These are phyloP conservation scores for Dispira simplex DNA, from an alignment of 192 early-diverging fungal genomes.

Conservation along the genomic window DNA sequence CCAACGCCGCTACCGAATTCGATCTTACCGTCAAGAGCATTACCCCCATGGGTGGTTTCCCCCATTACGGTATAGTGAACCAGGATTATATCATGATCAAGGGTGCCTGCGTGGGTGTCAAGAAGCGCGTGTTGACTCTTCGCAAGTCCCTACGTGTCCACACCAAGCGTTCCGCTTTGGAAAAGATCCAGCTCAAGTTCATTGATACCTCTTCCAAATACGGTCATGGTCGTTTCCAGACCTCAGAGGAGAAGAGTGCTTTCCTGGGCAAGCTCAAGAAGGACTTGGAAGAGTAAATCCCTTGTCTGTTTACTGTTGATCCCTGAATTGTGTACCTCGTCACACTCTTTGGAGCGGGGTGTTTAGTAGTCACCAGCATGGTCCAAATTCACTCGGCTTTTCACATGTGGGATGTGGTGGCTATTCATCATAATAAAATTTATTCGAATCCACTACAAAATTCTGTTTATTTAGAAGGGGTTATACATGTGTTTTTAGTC, in stretches of 20 bases:
- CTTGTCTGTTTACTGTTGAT: too few species aligned
- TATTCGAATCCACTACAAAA: too few species aligned
- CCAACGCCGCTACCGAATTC: conserved; percentile 86
- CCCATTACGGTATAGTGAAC: conserved; percentile 97
- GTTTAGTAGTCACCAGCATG: too few species aligned
- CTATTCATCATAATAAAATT: too few species aligned
- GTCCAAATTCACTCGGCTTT: too few species aligned
- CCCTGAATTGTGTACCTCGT: too few species aligned
- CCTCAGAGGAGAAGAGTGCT: conserved; percentile 82
- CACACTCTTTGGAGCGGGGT: too few species aligned
- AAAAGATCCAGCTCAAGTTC: conserved; percentile 96
- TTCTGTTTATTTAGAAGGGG: too few species aligned
- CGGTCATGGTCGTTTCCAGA: conserved; percentile 99
- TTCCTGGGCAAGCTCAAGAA: conserved; percentile 89
- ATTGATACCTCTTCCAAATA: conserved; percentile 99
- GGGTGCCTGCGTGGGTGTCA: conserved; percentile 91
- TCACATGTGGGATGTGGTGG: too few species aligned
- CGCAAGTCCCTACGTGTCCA: conserved; percentile 95
- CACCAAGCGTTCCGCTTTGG: conserved; percentile 91
- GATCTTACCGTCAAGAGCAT: conserved; percentile 92
- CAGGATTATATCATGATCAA: conserved; percentile 99
- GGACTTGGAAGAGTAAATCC: conserved; percentile 22
- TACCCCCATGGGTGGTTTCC: conserved; percentile 98
- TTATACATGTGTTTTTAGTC: too few species aligned
- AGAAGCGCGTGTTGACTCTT: conserved; percentile 93